A percentile compares a stretch with the other conserved stretches of the same genome.
Evolutionary conservation across 2,329 filamentous ascomycete genomes (phyloP).

Genomic region (Furcasterigmium sp.): DNA sequence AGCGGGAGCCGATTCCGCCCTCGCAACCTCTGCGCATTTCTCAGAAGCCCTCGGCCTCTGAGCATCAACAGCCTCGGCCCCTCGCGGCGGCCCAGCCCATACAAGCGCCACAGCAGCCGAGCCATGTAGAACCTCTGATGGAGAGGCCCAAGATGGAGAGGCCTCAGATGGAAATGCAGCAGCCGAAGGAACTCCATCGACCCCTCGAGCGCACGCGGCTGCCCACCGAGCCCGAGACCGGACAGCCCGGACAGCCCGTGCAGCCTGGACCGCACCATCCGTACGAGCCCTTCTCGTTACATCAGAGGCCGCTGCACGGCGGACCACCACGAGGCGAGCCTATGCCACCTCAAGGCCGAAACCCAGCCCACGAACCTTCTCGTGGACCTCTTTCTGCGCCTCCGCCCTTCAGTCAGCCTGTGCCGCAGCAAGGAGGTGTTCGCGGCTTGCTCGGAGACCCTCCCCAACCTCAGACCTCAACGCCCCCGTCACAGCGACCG

Average conservation of each 20-base stretch:
- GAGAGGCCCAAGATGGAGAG: constrained; percentile 8
- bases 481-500: constrained; percentile 17
- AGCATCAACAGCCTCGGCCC: constrained; percentile 27
- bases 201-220: constrained; percentile 20
- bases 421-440: constrained; percentile 33
- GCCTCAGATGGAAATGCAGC: constrained; percentile 8
- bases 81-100: constrained; percentile 27
- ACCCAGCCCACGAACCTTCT: constrained; percentile 37
- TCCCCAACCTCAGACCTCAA: constrained; percentile 21
- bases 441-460: constrained; percentile 35
- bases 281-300: constrained; percentile 38
- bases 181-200: constrained; percentile 20
- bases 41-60: constrained; percentile 30
- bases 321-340: constrained; percentile 37
- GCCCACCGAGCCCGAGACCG: constrained; percentile 24
- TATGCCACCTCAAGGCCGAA: constrained; percentile 28
- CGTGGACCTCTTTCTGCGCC: constrained; percentile 25
- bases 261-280: constrained; percentile 25
- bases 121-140: constrained; percentile 21
- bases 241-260: too few species aligned
- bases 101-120: constrained; percentile 22
- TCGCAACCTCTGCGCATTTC: constrained; percentile 32
- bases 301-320: constrained; percentile 30
- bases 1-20: constrained; percentile 23
- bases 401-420: constrained; percentile 28